These are phyloP conservation scores for Fusarium sp. DNA, from an alignment of 2,329 filamentous ascomycete species.

Conservation along the genomic window DNA sequence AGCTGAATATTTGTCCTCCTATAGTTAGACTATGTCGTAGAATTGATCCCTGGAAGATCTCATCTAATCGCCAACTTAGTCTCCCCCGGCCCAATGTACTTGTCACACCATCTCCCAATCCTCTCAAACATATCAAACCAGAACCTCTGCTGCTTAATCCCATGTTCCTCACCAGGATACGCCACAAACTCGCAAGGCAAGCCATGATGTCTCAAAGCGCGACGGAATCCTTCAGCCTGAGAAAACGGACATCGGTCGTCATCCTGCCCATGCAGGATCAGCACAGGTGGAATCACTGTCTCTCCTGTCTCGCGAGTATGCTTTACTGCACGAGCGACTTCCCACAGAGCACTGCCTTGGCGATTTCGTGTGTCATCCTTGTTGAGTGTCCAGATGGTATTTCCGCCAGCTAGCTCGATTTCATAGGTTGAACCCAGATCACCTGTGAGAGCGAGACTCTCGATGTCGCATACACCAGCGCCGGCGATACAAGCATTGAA, in stretches of 20 bases:
- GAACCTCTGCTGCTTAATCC: conserved; percentile 9
- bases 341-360: conserved; percentile 30
- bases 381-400: conserved; percentile 12
- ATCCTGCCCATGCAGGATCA: conserved; percentile 28
- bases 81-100: conserved; percentile 7
- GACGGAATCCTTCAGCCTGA: conserved; percentile 15
- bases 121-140: conserved; percentile 37
- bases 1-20: too few species aligned
- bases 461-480: conserved; percentile 51
- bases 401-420: conserved; percentile 12
- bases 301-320: neutral
- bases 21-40: too few species aligned
- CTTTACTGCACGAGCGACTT: conserved; percentile 5
- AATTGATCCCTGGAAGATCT: neutral
- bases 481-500: conserved; percentile 52
- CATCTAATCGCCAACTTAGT: neutral
- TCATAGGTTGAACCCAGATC: conserved; percentile 27
- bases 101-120: conserved; percentile 18
- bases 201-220: conserved; percentile 6
- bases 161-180: conserved; percentile 15
- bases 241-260: conserved; percentile 32
- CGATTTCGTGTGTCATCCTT: conserved; percentile 21
- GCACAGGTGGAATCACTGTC: conserved; percentile 10
- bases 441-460: conserved; percentile 49
- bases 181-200: conserved; percentile 26